Base-by-base conservation (phyloP, 345 rosid species). In the Rhizophora mangle region DNA sequence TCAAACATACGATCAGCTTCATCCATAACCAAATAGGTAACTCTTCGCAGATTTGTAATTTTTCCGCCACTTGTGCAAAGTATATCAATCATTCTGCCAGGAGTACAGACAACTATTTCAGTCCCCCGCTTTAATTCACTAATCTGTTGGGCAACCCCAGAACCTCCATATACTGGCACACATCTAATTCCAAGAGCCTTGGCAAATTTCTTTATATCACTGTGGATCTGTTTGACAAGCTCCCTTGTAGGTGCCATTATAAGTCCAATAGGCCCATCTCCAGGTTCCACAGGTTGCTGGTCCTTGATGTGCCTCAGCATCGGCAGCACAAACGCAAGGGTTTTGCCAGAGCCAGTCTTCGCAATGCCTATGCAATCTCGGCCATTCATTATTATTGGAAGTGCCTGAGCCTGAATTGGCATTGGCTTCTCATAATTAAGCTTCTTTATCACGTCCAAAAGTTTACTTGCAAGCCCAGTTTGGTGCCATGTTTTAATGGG, bases 201-300 rank as follows among this genome's bases (percentile, higher is more conserved):
- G 64, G 93, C 64, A 77, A 94, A 94, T 82, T 91, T 92, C 85
- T 63, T 89, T 65, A 89, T 85, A 75, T 95, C 99, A 63, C 92
- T 88, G 85, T 92, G 97, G 71, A 95, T 92, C 85, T 95, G 97
- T 81, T 90, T 96, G 68, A 88, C 96, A 81, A 88, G 99, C 88
- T 95, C 97, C 77, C 99, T 95, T 0, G 99, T 92, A 62, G 99
- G 99, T 70, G 99, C 99, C 99, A 95, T 95, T 71, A 95, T 85
- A 68, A 95, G 93, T 68, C 93, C 97, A 68, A 92, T 79, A 4
- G 97, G 99, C 57, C 99, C 99, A 66, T 95, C 99, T 60, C 96
- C 99, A 72, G 97, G 89, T 67, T 80, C 87, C 63, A 95, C 97
- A 18, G 95, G 97, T 20, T 92, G 96, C 82, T 95, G 99, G 81